Evolutionary conservation across 805 yeast species (phyloP), one percentile per base, ranked within the genome.

Genomic region (Lipomyces orientalis): DNA sequence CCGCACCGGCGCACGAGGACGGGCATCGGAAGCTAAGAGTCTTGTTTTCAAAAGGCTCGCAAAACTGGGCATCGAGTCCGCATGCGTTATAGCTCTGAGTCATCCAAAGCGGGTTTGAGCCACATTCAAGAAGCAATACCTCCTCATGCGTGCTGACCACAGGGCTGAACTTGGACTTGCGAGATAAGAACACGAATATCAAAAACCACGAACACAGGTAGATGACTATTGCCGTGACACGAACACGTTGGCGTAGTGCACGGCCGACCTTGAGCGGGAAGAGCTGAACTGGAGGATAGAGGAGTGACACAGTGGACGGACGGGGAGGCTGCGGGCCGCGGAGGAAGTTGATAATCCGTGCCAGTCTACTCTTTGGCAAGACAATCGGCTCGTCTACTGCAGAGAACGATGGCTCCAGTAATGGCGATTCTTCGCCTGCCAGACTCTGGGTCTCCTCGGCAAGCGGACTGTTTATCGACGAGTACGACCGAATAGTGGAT

Each of bases 1-100:
- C 87, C 39, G 87, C 90, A 43, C 89, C 80, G 71, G 89, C 92
- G 78, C 98, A 93, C 43, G 93, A 80, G 0, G 97, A 97, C 0
- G 97, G 97, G 77, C 98, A 93, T 71, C 92, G 82, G 74, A 93
- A 82, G 3, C 84, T 77, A 34, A 89, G 82, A 25, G 84, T 84
- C 16, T 79, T 75, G 35, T 80, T 77, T 2, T 75, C 78, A 58
- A 83, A 78, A 0, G 87, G 84, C 0, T 75, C 78, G 77, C 97
- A 92, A 7, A 80, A 69, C n/a, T 80, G 76, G 1, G 88, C 97
- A 71, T 88, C 81, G 9, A 88, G 71, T 0, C 97, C 97, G 81
- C 97, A 93, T 0, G 81, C 83, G 9, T 85, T 86, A 57, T 68
- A 64, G 65, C 54, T 61, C 31, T 57, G 55, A 54, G 66, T 43